A percentile compares a stretch with the other conserved stretches of the same genome.
Evolutionary conservation across 306 rosid genomes (phyloP).

Genomic region (Echinosophora koreensis): DNA sequence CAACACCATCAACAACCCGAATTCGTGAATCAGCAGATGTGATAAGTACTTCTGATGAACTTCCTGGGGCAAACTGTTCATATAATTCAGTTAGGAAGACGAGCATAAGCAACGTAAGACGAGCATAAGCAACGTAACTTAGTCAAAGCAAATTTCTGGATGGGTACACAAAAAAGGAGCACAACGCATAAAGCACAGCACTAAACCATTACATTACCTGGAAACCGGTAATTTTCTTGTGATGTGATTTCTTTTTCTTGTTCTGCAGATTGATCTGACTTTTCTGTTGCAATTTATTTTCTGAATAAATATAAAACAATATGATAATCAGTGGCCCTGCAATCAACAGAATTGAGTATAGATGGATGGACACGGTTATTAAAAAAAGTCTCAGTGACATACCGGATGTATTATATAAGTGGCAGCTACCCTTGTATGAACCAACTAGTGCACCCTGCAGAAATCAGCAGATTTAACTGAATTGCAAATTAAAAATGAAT

Average conservation of each 20-base stretch:
- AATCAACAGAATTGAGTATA: slow-evolving; percentile 26
- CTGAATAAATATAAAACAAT: slow-evolving; percentile 56
- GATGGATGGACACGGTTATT: not conserved
- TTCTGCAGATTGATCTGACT: slow-evolving; percentile 88
- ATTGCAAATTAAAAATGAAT: slow-evolving; percentile 39
- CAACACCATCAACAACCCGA: slow-evolving; percentile 86
- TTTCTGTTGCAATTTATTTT: slow-evolving; percentile 88
- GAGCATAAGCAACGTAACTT: slow-evolving; percentile 34
- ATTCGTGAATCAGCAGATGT: slow-evolving; percentile 97
- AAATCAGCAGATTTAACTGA: slow-evolving; percentile 44
- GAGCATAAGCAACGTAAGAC: slow-evolving; percentile 34
- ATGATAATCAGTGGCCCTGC: slow-evolving; percentile 38
- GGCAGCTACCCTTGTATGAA: slow-evolving; percentile 96
- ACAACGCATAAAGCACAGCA: slow-evolving; percentile 32
- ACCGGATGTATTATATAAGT: slow-evolving; percentile 86
- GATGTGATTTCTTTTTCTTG: slow-evolving; percentile 93
- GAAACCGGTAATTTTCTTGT: slow-evolving; percentile 96
- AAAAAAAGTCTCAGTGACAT: slow-evolving; percentile 34
- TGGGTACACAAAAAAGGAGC: slow-evolving; percentile 1
- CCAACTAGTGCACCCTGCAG: slow-evolving; percentile 96
- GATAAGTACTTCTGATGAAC: slow-evolving; percentile 90
- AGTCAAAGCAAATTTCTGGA: slow-evolving; percentile 38
- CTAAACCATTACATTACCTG: slow-evolving; percentile 70
- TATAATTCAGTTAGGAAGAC: slow-evolving; percentile 43
- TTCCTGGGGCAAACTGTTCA: slow-evolving; percentile 97